Base-by-base conservation (phyloP, 2,329 filamentous ascomycete genomes). In the Trichophyton schoenleinii region DNA sequence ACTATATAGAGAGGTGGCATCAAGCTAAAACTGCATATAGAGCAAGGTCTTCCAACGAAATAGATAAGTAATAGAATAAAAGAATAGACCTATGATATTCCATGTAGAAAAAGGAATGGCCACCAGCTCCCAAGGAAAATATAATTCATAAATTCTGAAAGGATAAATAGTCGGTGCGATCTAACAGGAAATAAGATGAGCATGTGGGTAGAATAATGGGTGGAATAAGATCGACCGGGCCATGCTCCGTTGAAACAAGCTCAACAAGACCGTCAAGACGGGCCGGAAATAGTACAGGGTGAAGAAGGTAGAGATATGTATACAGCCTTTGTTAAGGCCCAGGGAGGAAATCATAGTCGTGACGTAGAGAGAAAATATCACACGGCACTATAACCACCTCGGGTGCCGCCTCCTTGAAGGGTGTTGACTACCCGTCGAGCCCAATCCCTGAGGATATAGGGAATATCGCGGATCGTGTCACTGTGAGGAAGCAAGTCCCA, bases 401-500 rank as follows among this genome's bases (percentile, higher is more conserved):
- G 85, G 63, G 85, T 87, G 6, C 90, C 89, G 49, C 86, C 83
- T 1, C 90, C 90, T 74, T 95, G 89, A 8, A 97, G 80, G 0
- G 90, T 91, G 70, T 88, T 91, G 57, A 94, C 78, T 20, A 95
- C 85, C 66, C 86, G 83, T 62, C 90, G 83, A 15, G 83, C 80
- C 84, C 89, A 95, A 74, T 99, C 94, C 75, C 92, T 91, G 65
- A 96, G 75, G 60, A 97, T 81, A 71, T 96, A 97, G 2, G 94
- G 94, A 20, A 96, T 77, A 70, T 99, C 94, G 65, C 92, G 86
- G 68, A 97, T 87, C 0, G 89, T 88, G 73, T 99, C 94, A 66
- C 88, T 88, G 72, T 97, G 92, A 13, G 94, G 94, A 18, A 97
- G 80, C 18, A 96, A 81, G 70, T 97, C 94, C 91, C 91, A 97